Evolutionary conservation across 768 basidiomycete species (phyloP), one percentile per base, ranked within the genome.

Genomic region (Exsudoporus frostii): DNA sequence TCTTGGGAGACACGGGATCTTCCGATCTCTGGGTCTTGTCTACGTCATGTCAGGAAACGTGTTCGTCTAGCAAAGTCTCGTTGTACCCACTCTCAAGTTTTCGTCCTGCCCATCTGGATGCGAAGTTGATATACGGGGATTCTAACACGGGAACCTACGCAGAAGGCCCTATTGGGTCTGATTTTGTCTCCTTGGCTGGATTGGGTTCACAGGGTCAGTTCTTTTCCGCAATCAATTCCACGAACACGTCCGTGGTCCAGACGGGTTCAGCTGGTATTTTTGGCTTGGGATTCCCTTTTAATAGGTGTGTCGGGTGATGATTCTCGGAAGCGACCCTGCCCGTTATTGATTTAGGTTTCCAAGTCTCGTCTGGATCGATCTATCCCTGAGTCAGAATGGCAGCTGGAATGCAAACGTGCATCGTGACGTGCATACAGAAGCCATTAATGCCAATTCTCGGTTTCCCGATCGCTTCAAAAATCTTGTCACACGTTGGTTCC

Each of bases 21-120:
- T 83, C 88, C 5, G 88, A 91, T 61, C 65, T 90, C 6, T 91
- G 89, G 89, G 77, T 86, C 10, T 67, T 84, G 25, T 86, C 86
- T 0, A 77, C 82, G 45, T 69, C 76, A 0, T 90, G 85, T 64
- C 68, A 66, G 10, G 57, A 61, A n/a, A 59, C 73, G 3, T 78
- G 74, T 53, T 76, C 76, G 46, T 53, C 69, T 4, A 63, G 61
- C 27, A 66, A 60, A 2, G 65, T 77, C 2, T 72, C 78, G 5
- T 64, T 82, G 24, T 88, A 86, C 61, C 75, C 79, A 1, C 79
- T 68, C 7, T 51, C 71, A 9, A 72, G 63, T 7, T 82, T 89
- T 66, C 68, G 76, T 19, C 71, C 77, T 22, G 65, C 76, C 1
- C 73, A 76, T 5, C 58, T 84, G 34, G 74, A 76, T 43, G 79